phyloP scores from a whole-genome alignment of 2,329 filamentous ascomycete genomes.

The Sarocladium oryzae region DNA sequence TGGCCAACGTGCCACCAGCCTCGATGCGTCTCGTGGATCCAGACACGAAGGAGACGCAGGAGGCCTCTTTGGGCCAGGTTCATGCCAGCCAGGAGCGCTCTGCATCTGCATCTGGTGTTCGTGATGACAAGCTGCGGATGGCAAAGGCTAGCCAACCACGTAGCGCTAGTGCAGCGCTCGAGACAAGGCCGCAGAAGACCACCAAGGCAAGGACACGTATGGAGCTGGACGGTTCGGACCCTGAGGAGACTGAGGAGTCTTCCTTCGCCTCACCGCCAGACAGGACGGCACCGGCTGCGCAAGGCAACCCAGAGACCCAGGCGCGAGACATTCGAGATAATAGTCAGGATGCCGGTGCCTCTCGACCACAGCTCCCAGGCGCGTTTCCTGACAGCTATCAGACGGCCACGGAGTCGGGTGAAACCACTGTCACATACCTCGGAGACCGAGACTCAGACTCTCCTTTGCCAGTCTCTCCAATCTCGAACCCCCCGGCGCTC shows the following conservation, averaged over 20 bases:
- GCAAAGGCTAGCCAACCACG: slow-evolving; percentile 18
- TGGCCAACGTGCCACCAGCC: slow-evolving; percentile 49
- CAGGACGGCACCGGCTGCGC: slow-evolving; percentile 13
- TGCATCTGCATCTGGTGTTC: slow-evolving; percentile 27
- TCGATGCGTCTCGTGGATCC: slow-evolving; percentile 54
- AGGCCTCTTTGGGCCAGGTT: slow-evolving; percentile 26
- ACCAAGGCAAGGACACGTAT: slow-evolving; percentile 50
- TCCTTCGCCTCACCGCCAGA: slow-evolving; percentile 17
- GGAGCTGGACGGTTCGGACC: slow-evolving; percentile 66
- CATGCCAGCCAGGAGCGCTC: slow-evolving; percentile 19
- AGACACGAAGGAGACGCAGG: slow-evolving; percentile 37
- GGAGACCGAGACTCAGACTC: slow-evolving; percentile 50
- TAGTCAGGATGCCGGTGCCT: neutral
- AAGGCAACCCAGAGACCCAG: slow-evolving; percentile 14
- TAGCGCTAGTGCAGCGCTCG: slow-evolving; percentile 30
- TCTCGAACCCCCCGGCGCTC: slow-evolving; percentile 54
- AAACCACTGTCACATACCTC: slow-evolving; percentile 23
- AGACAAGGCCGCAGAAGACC: slow-evolving; percentile 46
- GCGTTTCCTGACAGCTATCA: slow-evolving; percentile 36
- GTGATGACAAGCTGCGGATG: slow-evolving; percentile 28
- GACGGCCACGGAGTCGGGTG: slow-evolving; percentile 24
- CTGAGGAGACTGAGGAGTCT: slow-evolving; percentile 42
- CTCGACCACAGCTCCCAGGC: slow-evolving; percentile 30
- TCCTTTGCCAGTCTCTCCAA: slow-evolving; percentile 58
- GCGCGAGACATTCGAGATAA: neutral